phyloP scores from a whole-genome alignment of 371 early-diverging fungal species.

The Smittium culicis region DNA sequence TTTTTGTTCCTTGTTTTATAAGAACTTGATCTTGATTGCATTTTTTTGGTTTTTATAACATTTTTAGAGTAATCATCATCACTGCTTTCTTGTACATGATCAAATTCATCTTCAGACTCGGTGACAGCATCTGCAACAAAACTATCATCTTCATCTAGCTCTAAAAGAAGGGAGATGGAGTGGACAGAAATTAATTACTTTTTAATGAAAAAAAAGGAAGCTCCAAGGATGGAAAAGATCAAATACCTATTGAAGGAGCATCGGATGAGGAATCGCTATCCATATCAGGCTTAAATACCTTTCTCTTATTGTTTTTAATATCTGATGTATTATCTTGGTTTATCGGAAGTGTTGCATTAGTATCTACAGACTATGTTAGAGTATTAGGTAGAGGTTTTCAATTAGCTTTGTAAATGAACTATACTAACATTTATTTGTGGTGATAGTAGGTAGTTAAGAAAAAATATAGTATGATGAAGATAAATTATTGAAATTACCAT shows the following conservation, averaged over 20 bases:
- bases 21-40: background rate
- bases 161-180: background rate
- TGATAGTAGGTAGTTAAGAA: too few relatives aligned
- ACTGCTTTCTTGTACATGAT: background rate
- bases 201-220: background rate
- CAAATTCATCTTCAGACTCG: constrained; percentile 5
- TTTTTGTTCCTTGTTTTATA: background rate
- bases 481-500: too few relatives aligned
- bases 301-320: background rate
- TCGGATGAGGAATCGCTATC: background rate
- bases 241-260: background rate
- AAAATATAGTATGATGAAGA: too few relatives aligned
- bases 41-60: background rate
- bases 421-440: too few relatives aligned
- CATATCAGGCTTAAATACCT: background rate
- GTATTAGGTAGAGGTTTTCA: too few relatives aligned
- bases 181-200: background rate
- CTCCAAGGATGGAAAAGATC: background rate
- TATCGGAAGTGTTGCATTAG: background rate
- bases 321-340: background rate
- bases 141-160: background rate
- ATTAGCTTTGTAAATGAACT: too few relatives aligned
- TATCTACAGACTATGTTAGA: background rate
- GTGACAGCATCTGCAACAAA: background rate
- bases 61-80: background rate